Evolutionary conservation across 148 eudicot species (phyloP).

Genomic region (Rhododendron simsii): DNA sequence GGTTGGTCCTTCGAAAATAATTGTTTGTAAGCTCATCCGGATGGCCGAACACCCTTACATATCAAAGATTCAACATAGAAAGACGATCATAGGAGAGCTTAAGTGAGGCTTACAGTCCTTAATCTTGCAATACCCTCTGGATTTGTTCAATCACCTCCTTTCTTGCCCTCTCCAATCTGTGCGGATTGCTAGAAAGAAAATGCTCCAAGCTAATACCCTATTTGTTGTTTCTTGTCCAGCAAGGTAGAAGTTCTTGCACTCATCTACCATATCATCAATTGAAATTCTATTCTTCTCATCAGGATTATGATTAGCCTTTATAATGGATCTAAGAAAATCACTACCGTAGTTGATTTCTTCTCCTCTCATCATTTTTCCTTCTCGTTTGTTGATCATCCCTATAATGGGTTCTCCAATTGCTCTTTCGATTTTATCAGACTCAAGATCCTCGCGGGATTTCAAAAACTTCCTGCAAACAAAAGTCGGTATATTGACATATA

Average conservation of each 20-base stretch:
- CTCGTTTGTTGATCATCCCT: neutral
- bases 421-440: neutral
- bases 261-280: constrained; percentile 5
- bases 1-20: too few relatives aligned
- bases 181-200: neutral
- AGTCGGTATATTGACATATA: neutral
- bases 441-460: neutral
- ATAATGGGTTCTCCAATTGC: neutral
- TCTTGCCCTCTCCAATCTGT: constrained; percentile 7
- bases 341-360: neutral
- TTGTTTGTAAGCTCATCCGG: too few relatives aligned
- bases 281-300: neutral
- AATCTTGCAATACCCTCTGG: constrained; percentile 3
- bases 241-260: constrained; percentile 8
- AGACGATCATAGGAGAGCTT: neutral
- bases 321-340: constrained; percentile 17
- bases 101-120: neutral
- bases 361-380: neutral
- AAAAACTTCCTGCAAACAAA: neutral
- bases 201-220: neutral
- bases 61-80: neutral
- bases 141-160: constrained; percentile 7
- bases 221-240: constrained; percentile 8
- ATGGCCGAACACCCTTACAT: too few relatives aligned
- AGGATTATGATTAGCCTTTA: constrained; percentile 3